Evolutionary conservation across 1,284 basidiomycete species (phyloP).

Genomic region (Schizophyllum amplum): DNA sequence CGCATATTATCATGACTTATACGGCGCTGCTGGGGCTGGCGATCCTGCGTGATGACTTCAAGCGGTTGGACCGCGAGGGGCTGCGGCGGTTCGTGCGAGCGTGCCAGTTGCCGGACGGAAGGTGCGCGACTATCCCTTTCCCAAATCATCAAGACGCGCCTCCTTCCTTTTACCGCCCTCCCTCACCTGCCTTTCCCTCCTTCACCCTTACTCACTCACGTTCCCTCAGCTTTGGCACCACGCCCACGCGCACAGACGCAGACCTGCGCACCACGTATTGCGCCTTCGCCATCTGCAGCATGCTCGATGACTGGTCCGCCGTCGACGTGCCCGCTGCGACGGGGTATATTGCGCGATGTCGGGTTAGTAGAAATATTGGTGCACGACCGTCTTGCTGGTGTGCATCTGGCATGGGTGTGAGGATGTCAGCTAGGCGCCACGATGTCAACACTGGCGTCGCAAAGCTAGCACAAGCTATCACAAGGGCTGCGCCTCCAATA

Average conservation of each 20-base stretch:
- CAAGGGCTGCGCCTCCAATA: no score
- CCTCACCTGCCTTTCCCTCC: no score
- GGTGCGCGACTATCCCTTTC: slow-evolving; percentile 36
- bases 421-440: no score
- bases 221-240: slow-evolving; percentile 64
- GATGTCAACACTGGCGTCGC: no score
- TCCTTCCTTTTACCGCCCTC: no score
- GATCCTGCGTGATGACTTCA: slow-evolving; percentile 77
- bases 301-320: slow-evolving; percentile 75
- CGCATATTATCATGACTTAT: slow-evolving; percentile 91
- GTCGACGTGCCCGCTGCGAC: slow-evolving; percentile 57
- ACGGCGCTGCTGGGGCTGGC: slow-evolving; percentile 76
- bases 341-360: slow-evolving; percentile 58
- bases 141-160: no score
- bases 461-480: no score
- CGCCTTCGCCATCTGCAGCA: slow-evolving; percentile 73
- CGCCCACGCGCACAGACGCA: slow-evolving; percentile 55
- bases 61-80: slow-evolving; percentile 54
- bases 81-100: slow-evolving; percentile 54
- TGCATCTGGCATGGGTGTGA: no score
- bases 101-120: slow-evolving; percentile 77
- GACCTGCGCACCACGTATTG: slow-evolving; percentile 86
- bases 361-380: no score
- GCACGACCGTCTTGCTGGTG: no score
- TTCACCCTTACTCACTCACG: not conserved